phyloP scores from a whole-genome alignment of 208 protist species.

The Trypanosoma brucei region DNA sequence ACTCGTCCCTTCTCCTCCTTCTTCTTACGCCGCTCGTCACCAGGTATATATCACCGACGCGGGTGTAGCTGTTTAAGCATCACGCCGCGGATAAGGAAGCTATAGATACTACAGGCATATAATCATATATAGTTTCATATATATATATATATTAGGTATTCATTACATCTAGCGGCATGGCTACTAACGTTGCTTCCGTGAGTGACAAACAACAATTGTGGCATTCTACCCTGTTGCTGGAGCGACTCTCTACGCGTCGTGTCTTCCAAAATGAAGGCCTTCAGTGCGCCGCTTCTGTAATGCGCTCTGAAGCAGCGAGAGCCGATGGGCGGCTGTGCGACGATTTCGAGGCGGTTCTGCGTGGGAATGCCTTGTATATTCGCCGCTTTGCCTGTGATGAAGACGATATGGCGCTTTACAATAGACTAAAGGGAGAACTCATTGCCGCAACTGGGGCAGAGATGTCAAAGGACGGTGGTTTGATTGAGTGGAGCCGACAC shows the following conservation, averaged over 20 bases:
- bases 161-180: too few relatives aligned
- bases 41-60: too few relatives aligned
- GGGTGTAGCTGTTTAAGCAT: too few relatives aligned
- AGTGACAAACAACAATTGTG: conserved; percentile 17
- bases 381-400: conserved; percentile 71
- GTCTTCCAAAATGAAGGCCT: conserved; percentile 68
- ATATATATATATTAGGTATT: too few relatives aligned
- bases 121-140: too few relatives aligned
- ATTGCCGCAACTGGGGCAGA: conserved; percentile 51
- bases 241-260: conserved; percentile 32
- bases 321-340: conserved; percentile 69
- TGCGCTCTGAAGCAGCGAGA: conserved; percentile 64
- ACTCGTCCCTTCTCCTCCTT: too few relatives aligned
- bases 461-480: conserved; percentile 48
- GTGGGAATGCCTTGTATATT: conserved; percentile 85
- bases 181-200: conserved; percentile 1
- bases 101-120: too few relatives aligned
- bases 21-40: too few relatives aligned
- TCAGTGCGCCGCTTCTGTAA: conserved; percentile 48
- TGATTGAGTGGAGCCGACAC: conserved; percentile 91
- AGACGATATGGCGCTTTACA: conserved; percentile 57
- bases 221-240: conserved; percentile 36
- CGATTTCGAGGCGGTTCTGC: conserved; percentile 59
- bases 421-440: conserved; percentile 66
- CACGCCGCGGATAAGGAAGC: too few relatives aligned